Conservation (phyloP, 2,329 filamentous ascomycete species). For the Falciphora oryzae region DNA sequence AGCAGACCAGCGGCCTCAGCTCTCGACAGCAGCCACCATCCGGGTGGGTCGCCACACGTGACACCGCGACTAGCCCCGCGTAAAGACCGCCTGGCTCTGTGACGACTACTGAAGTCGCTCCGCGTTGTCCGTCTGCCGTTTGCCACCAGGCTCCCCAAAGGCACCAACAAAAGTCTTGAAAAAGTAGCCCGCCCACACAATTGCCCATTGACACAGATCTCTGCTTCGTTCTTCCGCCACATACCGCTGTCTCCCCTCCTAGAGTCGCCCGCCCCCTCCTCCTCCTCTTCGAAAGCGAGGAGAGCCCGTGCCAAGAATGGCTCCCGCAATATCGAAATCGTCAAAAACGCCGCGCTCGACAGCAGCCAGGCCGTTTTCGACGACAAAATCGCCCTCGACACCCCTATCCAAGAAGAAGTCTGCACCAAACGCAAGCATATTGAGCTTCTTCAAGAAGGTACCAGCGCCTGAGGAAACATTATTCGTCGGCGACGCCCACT, state of each 20-base stretch:
- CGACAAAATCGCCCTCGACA: slow-evolving; percentile 1
- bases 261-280: too few relatives aligned
- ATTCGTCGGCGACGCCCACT: slow-evolving; percentile 36
- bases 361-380: neutral
- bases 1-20: neutral
- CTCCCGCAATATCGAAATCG: neutral
- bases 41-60: neutral
- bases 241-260: too few relatives aligned
- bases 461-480: slow-evolving; percentile 53
- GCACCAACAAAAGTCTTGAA: neutral
- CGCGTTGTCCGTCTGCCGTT: neutral
- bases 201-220: too few relatives aligned
- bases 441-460: slow-evolving; percentile 70
- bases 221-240: too few relatives aligned
- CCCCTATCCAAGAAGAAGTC: slow-evolving; percentile 16
- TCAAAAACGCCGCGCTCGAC: slow-evolving; percentile 8
- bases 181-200: too few relatives aligned
- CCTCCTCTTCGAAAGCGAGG: neutral
- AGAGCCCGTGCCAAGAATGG: neutral
- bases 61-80: neutral
- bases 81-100: neutral
- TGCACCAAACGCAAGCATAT: slow-evolving; percentile 58
- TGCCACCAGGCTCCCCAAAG: neutral
- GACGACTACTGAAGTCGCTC: neutral
- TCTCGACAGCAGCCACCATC: too few relatives aligned